phyloP scores from a whole-genome alignment of 2,329 filamentous ascomycete genomes.

The Botrytis elliptica region DNA sequence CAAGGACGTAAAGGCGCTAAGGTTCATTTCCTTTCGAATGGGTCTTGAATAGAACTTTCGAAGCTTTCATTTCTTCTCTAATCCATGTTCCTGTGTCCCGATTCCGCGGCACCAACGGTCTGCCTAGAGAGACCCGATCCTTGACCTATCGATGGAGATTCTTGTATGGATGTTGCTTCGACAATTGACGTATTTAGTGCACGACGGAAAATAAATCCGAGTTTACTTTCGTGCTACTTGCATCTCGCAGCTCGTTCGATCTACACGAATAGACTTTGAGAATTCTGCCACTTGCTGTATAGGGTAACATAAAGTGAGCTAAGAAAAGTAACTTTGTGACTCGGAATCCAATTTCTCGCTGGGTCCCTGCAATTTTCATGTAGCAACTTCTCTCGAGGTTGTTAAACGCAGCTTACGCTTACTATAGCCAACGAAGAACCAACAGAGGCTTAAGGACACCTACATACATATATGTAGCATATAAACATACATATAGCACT shows the following conservation, averaged over 20 bases:
- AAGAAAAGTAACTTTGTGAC: neutral
- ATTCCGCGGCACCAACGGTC: slow-evolving; percentile 20
- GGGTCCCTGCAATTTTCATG: neutral
- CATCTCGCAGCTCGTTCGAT: neutral
- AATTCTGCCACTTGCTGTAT: slow-evolving; percentile 9
- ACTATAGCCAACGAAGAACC: neutral
- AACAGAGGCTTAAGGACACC: neutral
- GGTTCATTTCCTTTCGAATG: slow-evolving; percentile 19
- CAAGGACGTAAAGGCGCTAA: neutral
- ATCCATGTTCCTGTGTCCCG: slow-evolving; percentile 19
- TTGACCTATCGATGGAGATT: slow-evolving; percentile 6
- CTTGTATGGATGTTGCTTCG: neutral
- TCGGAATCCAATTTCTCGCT: neutral
- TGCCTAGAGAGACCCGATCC: slow-evolving; percentile 14
- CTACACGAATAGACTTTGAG: neutral
- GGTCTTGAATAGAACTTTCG: slow-evolving; percentile 14
- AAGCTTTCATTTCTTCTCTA: slow-evolving; percentile 24
- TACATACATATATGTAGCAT: neutral
- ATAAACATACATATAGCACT: neutral
- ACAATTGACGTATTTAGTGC: slow-evolving; percentile 4
- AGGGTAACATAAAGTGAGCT: neutral
- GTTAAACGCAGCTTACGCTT: slow-evolving; percentile 15
- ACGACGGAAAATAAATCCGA: slow-evolving; percentile 14
- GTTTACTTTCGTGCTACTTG: slow-evolving; percentile 7
- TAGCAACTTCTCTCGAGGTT: neutral